phyloP scores from a whole-genome alignment of 129 eudicot genomes.

The Solidago caesia region DNA sequence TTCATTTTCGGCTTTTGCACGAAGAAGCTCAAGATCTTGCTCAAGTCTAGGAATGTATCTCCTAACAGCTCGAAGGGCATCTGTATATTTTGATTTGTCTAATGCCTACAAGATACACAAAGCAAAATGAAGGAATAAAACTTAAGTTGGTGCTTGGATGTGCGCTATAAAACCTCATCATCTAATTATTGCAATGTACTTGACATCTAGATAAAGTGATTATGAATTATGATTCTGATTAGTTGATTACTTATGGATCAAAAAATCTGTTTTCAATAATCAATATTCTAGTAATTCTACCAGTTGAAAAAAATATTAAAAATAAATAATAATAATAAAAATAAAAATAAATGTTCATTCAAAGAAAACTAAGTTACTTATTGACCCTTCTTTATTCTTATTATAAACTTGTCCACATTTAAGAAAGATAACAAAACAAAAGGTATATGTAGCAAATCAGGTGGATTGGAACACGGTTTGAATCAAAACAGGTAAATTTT shows the following conservation, averaged over 20 bases:
- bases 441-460: not conserved
- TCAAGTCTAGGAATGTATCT: conserved; percentile 84
- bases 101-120: conserved; percentile 53
- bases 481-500: no score
- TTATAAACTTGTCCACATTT: no score
- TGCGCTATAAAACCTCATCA: not conserved
- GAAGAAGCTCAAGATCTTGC: conserved; percentile 80
- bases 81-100: conserved; percentile 85
- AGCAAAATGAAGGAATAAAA: not conserved
- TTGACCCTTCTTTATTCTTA: no score
- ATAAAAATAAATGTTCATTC: no score
- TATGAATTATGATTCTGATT: no score
- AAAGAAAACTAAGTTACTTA: no score
- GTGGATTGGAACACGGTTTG: not conserved
- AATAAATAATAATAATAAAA: not conserved
- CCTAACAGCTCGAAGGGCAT: conserved; percentile 76
- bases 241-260: not conserved
- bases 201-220: not conserved
- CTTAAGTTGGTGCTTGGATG: not conserved
- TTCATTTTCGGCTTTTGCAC: conserved; percentile 52
- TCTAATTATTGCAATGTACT: not conserved
- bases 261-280: no score
- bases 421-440: no score
- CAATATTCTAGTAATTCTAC: no score
- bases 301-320: no score